phyloP scores from a whole-genome alignment of 108 stramenopile genomes.

The Hondaea fermentalgiana region DNA sequence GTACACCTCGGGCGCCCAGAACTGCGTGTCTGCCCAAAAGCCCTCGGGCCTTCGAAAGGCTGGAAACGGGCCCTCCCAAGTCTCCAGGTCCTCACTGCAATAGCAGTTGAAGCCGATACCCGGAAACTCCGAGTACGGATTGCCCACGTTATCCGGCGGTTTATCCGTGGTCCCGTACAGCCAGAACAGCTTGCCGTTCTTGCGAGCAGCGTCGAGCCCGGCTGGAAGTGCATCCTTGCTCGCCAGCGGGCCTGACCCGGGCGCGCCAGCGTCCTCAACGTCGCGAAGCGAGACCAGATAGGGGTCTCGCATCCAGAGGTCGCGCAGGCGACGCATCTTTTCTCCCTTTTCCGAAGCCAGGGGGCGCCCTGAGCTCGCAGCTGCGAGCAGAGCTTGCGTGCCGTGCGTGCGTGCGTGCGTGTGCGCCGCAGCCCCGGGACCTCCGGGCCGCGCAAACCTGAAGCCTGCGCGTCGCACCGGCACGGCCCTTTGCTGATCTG shows the following conservation, averaged over 20 bases:
- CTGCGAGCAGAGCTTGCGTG: too few species aligned
- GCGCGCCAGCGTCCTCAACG: neutral
- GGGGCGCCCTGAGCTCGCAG: too few species aligned
- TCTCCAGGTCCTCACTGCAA: neutral
- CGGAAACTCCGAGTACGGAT: slow-evolving; percentile 1
- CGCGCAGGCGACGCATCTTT: neutral
- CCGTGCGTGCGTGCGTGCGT: too few species aligned
- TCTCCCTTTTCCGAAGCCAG: too few species aligned
- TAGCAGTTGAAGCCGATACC: slow-evolving; percentile 14
- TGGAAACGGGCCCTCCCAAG: neutral
- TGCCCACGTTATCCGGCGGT: neutral
- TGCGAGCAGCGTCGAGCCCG: neutral
- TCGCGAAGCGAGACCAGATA: neutral
- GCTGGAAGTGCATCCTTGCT: neutral
- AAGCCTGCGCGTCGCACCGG: too few species aligned
- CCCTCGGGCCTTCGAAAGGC: neutral
- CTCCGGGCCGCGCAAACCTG: too few species aligned
- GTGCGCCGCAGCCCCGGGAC: too few species aligned
- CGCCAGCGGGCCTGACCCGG: neutral
- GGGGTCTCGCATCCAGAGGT: slow-evolving; percentile 1
- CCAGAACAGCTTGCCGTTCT: neutral
- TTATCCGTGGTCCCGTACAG: slow-evolving; percentile 4
- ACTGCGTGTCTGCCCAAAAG: neutral
- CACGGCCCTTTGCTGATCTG: too few species aligned
- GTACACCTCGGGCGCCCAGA: neutral